These are phyloP conservation scores for Aspergillus heteromorphus DNA, from an alignment of 495 filamentous ascomycete species.

Conservation along the genomic window DNA sequence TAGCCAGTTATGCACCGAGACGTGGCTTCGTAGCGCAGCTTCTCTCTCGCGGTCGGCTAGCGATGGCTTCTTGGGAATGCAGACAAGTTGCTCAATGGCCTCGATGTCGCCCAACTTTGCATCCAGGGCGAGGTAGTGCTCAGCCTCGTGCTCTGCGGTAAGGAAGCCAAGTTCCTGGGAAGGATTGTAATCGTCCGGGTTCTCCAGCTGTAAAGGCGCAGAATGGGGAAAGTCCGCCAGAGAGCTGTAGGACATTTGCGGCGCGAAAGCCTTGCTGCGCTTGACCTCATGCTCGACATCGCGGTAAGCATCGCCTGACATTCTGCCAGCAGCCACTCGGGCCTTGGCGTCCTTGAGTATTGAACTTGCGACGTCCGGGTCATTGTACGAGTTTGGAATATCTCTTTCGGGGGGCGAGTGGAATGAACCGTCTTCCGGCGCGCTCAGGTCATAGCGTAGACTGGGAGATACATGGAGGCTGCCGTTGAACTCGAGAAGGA, in stretches of 20 bases:
- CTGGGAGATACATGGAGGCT: constrained; percentile 66
- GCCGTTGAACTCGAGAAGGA: constrained; percentile 82
- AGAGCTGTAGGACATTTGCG: constrained; percentile 28
- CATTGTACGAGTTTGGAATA: constrained; percentile 30
- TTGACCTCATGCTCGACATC: constrained; percentile 37
- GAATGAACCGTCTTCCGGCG: constrained; percentile 37
- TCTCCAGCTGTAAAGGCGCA: constrained; percentile 10
- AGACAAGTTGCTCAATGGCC: constrained; percentile 28
- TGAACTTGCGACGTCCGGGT: constrained; percentile 31
- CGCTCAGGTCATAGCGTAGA: constrained; percentile 58
- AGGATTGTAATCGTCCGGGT: constrained; percentile 12
- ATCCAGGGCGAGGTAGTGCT: constrained; percentile 71
- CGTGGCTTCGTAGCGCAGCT: constrained; percentile 66
- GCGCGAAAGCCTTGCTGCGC: constrained; percentile 35
- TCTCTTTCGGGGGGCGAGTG: constrained; percentile 35
- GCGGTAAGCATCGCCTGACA: constrained; percentile 33
- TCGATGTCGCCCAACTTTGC: constrained; percentile 51
- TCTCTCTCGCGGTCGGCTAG: constrained; percentile 52
- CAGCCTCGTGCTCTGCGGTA: constrained; percentile 71
- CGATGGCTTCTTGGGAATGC: constrained; percentile 34
- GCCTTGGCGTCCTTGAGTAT: constrained; percentile 43
- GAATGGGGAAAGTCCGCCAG: constrained; percentile 31
- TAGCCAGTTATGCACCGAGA: constrained; percentile 88
- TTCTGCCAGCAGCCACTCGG: constrained; percentile 35
- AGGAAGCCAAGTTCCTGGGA: constrained; percentile 52